phyloP scores from a whole-genome alignment of 345 rosid genomes.

The Hibiscus mutabilis region DNA sequence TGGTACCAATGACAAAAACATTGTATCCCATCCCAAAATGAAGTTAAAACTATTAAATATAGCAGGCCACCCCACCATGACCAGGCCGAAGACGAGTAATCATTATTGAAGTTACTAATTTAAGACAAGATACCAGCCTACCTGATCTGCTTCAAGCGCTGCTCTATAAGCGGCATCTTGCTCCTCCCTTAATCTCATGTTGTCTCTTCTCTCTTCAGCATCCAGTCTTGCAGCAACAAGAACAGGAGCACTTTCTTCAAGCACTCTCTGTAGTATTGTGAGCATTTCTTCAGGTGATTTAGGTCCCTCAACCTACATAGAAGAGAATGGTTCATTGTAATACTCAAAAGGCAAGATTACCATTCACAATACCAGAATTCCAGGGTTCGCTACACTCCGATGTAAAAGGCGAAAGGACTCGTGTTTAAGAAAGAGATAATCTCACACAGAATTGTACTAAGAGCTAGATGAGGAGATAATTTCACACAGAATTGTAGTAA shows the following conservation, averaged over 20 bases:
- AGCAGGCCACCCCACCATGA: neutral
- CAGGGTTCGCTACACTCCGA: neutral
- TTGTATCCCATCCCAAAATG: neutral
- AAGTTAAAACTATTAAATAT: neutral
- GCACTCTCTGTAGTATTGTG: constrained; percentile 61
- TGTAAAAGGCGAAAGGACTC: neutral
- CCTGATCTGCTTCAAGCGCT: constrained; percentile 99
- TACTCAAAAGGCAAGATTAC: neutral
- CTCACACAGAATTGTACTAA: neutral
- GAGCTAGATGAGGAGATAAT: neutral
- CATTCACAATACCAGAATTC: neutral
- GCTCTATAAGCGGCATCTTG: constrained; percentile 97
- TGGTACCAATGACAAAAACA: neutral
- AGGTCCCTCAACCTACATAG: constrained; percentile 80
- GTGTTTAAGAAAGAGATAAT: no score
- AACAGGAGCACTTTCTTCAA: constrained; percentile 91
- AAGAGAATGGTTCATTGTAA: neutral
- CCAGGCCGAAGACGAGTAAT: neutral
- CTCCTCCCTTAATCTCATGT: constrained; percentile 81
- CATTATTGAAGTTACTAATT: neutral
- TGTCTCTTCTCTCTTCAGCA: constrained; percentile 89
- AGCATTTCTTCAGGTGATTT: constrained; percentile 82
- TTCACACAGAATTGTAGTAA: neutral
- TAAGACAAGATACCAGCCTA: constrained; percentile 21
- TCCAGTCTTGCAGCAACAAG: constrained; percentile 83